A percentile compares a stretch with the other conserved stretches of the same genome.
Conservation (phyloP, 2,329 filamentous ascomycete species). For the Didymella segeticola region DNA sequence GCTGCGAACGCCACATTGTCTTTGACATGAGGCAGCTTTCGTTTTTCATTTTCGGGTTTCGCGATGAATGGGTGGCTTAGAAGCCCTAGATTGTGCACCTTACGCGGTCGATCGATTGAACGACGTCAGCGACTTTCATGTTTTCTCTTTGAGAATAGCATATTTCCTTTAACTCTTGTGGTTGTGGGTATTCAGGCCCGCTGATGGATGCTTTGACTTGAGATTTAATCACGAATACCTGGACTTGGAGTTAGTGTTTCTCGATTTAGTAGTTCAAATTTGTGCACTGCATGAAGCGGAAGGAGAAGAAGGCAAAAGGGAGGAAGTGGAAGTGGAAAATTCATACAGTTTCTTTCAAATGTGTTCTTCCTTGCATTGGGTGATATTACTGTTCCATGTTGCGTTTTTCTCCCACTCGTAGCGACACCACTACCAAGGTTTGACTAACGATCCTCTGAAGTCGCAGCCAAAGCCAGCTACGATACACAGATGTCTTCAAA, state of each 20-base stretch:
- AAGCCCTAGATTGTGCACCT: not conserved
- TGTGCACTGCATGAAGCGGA: conserved; percentile 6
- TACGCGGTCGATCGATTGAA: conserved; percentile 15
- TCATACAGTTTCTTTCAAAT: not conserved
- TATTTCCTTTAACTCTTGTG: conserved; percentile 4
- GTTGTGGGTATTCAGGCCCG: conserved; percentile 23
- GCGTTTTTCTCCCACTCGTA: no score
- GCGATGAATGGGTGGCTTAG: conserved; percentile 4
- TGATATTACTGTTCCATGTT: no score
- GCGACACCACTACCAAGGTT: no score
- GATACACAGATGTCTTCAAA: no score
- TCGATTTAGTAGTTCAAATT: not conserved
- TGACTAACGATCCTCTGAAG: no score
- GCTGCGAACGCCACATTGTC: conserved; percentile 43
- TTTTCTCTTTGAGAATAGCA: conserved; percentile 2
- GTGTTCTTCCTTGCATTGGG: not conserved
- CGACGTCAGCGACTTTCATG: conserved; percentile 20
- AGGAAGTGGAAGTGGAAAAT: not conserved
- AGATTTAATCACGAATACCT: conserved; percentile 15
- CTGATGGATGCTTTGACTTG: conserved; percentile 10
- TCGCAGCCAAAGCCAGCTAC: no score
- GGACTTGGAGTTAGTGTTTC: conserved; percentile 9
- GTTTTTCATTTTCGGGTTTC: not conserved
- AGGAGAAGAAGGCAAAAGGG: not conserved
- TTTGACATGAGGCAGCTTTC: conserved; percentile 2